A percentile compares a stretch with the other conserved stretches of the same genome.
Evolutionary conservation across 495 filamentous ascomycete genomes (phyloP).

Genomic region (Chaetomium tenue): DNA sequence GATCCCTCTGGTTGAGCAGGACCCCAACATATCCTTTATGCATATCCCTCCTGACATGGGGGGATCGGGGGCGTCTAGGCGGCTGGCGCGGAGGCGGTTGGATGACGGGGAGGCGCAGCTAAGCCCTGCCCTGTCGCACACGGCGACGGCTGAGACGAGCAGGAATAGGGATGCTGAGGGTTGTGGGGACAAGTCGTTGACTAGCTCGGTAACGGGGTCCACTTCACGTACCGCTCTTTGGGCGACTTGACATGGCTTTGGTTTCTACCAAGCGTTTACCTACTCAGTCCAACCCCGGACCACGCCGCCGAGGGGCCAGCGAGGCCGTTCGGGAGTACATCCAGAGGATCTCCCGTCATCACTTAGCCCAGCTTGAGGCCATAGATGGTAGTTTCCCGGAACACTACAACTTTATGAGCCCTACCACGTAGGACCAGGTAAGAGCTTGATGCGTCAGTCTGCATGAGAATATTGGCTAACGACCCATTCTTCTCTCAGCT

Average conservation of each 20-base stretch:
- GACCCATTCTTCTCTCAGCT: no score
- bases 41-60: conserved; percentile 6
- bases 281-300: no score
- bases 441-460: no score
- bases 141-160: neutral
- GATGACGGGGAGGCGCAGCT: neutral
- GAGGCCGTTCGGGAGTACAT: no score
- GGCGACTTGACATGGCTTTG: neutral
- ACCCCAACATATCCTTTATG: conserved; percentile 21
- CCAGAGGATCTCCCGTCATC: no score
- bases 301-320: no score
- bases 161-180: neutral
- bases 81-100: conserved; percentile 11
- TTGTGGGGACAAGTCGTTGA: neutral
- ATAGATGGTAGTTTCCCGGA: no score
- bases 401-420: no score
- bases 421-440: no score
- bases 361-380: no score
- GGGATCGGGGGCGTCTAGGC: neutral
- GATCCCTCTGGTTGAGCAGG: conserved; percentile 15
- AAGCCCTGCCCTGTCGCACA: neutral
- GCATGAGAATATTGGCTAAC: no score
- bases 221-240: neutral
- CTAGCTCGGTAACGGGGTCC: neutral
- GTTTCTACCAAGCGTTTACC: no score